A percentile compares a stretch with the other conserved stretches of the same genome.
Evolutionary conservation across 352 stramenopile genomes (phyloP).

Genomic region (Blastocystis sp.): DNA sequence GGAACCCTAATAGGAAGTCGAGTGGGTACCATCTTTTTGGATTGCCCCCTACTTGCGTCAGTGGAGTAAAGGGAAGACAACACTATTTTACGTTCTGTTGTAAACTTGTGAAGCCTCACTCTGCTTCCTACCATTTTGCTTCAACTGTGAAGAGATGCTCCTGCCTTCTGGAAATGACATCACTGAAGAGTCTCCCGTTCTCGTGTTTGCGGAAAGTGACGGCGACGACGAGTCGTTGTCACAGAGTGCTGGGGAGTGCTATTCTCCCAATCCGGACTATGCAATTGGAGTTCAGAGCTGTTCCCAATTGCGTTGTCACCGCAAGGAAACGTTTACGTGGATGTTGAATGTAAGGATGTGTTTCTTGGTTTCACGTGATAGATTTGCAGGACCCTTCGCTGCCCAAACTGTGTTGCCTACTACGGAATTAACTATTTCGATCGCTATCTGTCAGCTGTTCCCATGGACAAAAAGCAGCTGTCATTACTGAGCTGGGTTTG

Average conservation of each 20-base stretch:
- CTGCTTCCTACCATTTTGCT: no score
- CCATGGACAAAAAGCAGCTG: background rate
- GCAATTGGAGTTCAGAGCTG: background rate
- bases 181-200: background rate
- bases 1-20: no score
- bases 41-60: no score
- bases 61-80: no score
- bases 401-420: background rate
- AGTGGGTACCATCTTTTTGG: no score
- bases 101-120: no score
- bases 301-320: background rate
- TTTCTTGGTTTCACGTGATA: background rate
- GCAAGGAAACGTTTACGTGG: background rate
- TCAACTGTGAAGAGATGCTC: background rate
- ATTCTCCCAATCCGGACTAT: background rate
- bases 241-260: background rate
- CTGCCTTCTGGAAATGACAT: background rate
- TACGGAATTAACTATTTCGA: constrained; percentile 2
- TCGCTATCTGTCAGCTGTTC: background rate
- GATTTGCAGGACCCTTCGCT: background rate
- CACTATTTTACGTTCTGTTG: no score
- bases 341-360: background rate
- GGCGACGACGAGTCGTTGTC: background rate
- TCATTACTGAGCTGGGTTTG: background rate
- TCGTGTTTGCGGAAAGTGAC: background rate